phyloP scores from a whole-genome alignment of 805 yeast genomes.

The Wickerhamiella hasegawae region DNA sequence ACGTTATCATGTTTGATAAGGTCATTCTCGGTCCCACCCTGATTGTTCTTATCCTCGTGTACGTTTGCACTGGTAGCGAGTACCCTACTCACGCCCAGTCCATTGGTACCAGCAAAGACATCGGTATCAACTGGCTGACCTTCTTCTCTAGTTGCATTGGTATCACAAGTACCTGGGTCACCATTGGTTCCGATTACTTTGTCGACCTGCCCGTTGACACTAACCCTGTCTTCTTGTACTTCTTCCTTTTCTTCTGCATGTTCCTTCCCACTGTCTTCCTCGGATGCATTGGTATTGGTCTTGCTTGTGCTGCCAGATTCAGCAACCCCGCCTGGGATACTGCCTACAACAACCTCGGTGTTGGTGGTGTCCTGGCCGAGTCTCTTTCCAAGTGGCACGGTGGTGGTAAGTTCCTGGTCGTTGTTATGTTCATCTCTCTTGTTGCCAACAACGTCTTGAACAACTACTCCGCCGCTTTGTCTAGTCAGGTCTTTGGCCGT shows the following conservation, averaged over 20 bases:
- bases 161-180: slow-evolving; percentile 79
- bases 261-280: slow-evolving; percentile 61
- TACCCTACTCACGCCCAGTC: slow-evolving; percentile 19
- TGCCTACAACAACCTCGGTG: slow-evolving; percentile 41
- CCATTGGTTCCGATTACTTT: slow-evolving; percentile 72
- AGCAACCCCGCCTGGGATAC: slow-evolving; percentile 39
- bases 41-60: slow-evolving; percentile 49
- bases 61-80: slow-evolving; percentile 30
- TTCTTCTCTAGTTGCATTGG: slow-evolving; percentile 62
- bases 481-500: slow-evolving; percentile 41
- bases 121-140: slow-evolving; percentile 53
- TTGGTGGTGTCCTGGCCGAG: slow-evolving; percentile 57
- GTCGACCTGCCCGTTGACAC: slow-evolving; percentile 63
- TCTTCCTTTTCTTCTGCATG: slow-evolving; percentile 49
- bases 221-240: slow-evolving; percentile 36
- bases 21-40: slow-evolving; percentile 53
- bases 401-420: slow-evolving; percentile 61
- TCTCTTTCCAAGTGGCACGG: slow-evolving; percentile 60
- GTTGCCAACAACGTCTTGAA: slow-evolving; percentile 71
- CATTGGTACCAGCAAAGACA: slow-evolving; percentile 26
- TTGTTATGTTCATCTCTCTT: slow-evolving; percentile 54
- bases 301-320: slow-evolving; percentile 46
- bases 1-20: slow-evolving; percentile 52
- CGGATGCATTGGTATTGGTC: slow-evolving; percentile 53
- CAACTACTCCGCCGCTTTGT: slow-evolving; percentile 66